Percentiles rank a stretch among this genome's conserved stretches.
Conservation (phyloP, 768 basidiomycete species). For the Boletus rubescentipes region DNA sequence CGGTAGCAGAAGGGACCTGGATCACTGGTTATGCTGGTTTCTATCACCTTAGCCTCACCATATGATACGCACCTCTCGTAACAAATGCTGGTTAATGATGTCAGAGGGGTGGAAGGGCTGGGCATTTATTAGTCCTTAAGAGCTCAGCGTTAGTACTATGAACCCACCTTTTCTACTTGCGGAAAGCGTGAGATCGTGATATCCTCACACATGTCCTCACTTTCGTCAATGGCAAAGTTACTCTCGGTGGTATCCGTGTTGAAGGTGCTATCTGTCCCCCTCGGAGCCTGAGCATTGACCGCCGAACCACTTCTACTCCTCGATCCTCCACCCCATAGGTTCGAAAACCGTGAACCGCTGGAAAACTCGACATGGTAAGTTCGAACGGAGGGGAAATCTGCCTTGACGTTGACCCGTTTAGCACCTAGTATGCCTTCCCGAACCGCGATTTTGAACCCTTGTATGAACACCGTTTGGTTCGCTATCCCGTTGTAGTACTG, state of each 20-base stretch:
- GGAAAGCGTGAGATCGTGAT: not conserved
- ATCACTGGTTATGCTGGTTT: not conserved
- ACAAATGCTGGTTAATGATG: slow-evolving; percentile 6
- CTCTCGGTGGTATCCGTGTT: not conserved
- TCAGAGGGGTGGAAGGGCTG: slow-evolving; percentile 14
- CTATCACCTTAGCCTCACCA: not conserved
- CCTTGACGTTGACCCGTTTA: slow-evolving; percentile 2
- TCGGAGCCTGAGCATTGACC: not conserved
- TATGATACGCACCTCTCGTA: not conserved
- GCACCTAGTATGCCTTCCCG: slow-evolving; percentile 1
- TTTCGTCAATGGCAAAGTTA: not conserved
- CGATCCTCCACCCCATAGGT: not conserved
- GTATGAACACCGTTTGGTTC: slow-evolving; percentile 25
- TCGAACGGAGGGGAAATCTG: not conserved
- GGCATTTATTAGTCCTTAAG: not conserved
- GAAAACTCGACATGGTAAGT: not conserved
- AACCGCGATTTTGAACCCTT: slow-evolving; percentile 18
- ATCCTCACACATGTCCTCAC: not conserved
- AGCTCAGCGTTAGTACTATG: not conserved
- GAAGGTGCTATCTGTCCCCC: not conserved
- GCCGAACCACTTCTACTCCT: not conserved
- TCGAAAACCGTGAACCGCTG: not conserved
- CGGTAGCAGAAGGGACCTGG: slow-evolving; percentile 6
- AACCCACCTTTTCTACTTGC: not conserved
- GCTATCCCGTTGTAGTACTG: slow-evolving; percentile 1